A percentile compares a stretch with the other conserved stretches of the same genome.
Conservation (phyloP, 2,329 filamentous ascomycete species). For the Talaromyces rugulosus region DNA sequence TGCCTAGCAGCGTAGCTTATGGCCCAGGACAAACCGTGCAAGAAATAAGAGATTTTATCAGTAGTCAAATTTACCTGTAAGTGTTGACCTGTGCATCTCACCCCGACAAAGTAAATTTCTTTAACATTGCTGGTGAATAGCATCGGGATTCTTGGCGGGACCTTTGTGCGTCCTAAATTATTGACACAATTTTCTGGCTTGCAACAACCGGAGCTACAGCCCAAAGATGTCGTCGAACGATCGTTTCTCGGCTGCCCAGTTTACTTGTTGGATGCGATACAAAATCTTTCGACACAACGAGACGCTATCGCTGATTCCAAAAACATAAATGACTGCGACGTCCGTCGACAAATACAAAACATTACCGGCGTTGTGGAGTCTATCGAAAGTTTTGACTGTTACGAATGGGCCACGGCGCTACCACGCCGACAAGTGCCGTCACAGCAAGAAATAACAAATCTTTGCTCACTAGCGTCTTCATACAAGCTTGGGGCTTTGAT, state of each 20-base stretch:
- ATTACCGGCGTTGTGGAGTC: not conserved
- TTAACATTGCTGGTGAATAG: slow-evolving; percentile 12
- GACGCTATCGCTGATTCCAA: not conserved
- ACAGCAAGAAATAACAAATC: slow-evolving; percentile 15
- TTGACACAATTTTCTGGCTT: slow-evolving; percentile 20
- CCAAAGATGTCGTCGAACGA: slow-evolving; percentile 25
- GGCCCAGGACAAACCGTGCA: not conserved
- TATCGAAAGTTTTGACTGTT: not conserved
- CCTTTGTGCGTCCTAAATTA: slow-evolving; percentile 28
- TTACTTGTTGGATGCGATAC: slow-evolving; percentile 23
- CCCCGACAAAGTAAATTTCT: not conserved
- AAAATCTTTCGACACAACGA: not conserved
- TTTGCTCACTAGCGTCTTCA: slow-evolving; percentile 23
- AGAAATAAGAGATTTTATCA: slow-evolving; percentile 3
- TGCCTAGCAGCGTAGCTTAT: not conserved
- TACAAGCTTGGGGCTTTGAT: slow-evolving; percentile 28
- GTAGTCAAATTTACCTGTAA: slow-evolving; percentile 5
- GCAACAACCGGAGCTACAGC: slow-evolving; percentile 11
- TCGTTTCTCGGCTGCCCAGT: slow-evolving; percentile 35
- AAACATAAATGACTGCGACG: not conserved
- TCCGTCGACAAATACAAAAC: not conserved
- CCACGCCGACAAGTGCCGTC: slow-evolving; percentile 13
- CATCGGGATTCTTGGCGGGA: slow-evolving; percentile 30
- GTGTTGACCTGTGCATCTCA: not conserved
- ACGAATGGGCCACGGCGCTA: not conserved